Base-by-base conservation (phyloP, 768 basidiomycete genomes). In the Butyriboletus loyo region DNA sequence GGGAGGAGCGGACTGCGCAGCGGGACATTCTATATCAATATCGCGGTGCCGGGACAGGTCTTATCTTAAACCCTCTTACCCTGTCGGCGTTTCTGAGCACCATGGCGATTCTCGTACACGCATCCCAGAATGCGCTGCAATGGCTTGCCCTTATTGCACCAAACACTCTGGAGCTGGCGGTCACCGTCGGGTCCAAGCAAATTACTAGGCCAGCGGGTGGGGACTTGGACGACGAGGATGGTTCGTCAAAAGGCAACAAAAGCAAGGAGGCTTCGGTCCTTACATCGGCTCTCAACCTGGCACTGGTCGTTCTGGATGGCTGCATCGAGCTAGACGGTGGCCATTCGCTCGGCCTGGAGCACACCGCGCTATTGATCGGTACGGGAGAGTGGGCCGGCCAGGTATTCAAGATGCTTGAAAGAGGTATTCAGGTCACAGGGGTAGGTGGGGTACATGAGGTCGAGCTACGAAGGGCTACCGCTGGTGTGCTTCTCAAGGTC, bases 111-210 rank as follows among this genome's bases (percentile, higher is more conserved):
- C 75, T 99, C 28, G 79, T 91, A 15, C 87, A 98, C 66, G 88
- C 92, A 1, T 83, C 87, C 2, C 81, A 86, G 52, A 86, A 92
- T 59, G 86, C 92, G 15, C 76, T 83, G 0, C 84, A 89, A 54
- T 98, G 89, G 85, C 73, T 93, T 39, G 77, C 84, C 7, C 76
- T 96, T 10, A 73, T 97, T 45, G 89, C 85, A 3, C 93, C 94
- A 0, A 86, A 90, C 57, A 75, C 86, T 5, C 69, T 98, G 47
- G 92, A 96, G 62, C 76, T 98, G 21, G 92, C 92, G 1, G 71
- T 94, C 22, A 85, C 87, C 0, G 59, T 96, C 28, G 92, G 92
- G 0, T 84, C 85, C 7, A 75, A 78, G 42, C 84, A 85, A 8
- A 68, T 86, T 27, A 80, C 84, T 17, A 68, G 61, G 54, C 64